A percentile compares a stretch with the other conserved stretches of the same genome.
Evolutionary conservation across 2,329 filamentous ascomycete genomes (phyloP).

Genomic region (Penicillium sp.): DNA sequence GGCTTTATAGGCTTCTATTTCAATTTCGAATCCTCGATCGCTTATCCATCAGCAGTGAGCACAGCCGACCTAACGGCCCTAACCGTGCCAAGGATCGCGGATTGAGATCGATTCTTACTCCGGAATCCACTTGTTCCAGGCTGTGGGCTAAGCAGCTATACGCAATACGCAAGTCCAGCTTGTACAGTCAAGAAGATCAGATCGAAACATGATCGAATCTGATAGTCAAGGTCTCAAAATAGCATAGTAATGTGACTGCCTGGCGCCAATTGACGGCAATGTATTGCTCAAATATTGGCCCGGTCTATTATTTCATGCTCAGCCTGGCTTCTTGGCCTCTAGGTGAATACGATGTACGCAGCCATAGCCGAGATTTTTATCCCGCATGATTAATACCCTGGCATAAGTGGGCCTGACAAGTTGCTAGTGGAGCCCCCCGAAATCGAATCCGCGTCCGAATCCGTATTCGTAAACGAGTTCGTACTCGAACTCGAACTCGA

Average conservation of each 20-base stretch:
- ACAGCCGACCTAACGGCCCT: not conserved
- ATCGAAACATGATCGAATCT: too few species aligned
- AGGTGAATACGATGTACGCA: not conserved
- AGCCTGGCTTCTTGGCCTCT: not conserved
- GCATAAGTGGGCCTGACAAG: not conserved
- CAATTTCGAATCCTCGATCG: not conserved
- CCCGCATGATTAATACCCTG: not conserved
- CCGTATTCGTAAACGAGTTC: conserved; percentile 15
- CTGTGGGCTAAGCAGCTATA: not conserved
- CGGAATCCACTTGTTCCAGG: conserved; percentile 2
- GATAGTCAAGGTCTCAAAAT: not conserved
- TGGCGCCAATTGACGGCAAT: too few species aligned
- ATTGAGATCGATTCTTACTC: not conserved
- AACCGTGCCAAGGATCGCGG: conserved; percentile 5
- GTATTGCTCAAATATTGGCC: not conserved
- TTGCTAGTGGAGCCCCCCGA: not conserved
- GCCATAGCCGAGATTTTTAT: not conserved
- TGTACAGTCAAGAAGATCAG: not conserved
- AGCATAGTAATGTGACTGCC: not conserved
- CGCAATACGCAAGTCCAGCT: not conserved
- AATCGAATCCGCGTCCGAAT: conserved; percentile 16
- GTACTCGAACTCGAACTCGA: conserved; percentile 20
- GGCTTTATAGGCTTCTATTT: not conserved
- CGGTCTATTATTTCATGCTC: not conserved
- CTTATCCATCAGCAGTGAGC: not conserved